phyloP scores from a whole-genome alignment of 2,329 filamentous ascomycete species.

The Scytalidium sp. region DNA sequence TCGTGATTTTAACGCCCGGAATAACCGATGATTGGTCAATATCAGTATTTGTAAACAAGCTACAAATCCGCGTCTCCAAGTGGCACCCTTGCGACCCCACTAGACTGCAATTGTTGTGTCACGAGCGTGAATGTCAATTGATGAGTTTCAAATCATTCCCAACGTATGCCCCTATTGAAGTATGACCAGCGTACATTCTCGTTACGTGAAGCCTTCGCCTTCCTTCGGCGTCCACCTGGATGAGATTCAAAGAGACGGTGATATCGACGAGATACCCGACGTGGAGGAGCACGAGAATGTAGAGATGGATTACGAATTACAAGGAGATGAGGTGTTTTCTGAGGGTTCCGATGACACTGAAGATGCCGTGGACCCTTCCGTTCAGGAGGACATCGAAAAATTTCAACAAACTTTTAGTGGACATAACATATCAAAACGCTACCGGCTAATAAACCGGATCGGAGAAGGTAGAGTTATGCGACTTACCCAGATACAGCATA shows the following conservation, averaged over 20 bases:
- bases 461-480: conserved; percentile 69
- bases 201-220: conserved; percentile 25
- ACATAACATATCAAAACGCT: conserved; percentile 66
- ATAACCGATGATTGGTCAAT: conserved; percentile 1
- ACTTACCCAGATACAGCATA: background rate
- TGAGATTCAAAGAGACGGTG: conserved; percentile 31
- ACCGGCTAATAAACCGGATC: conserved; percentile 91
- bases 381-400: conserved; percentile 83
- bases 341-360: conserved; percentile 55
- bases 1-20: background rate
- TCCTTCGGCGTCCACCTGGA: conserved; percentile 36
- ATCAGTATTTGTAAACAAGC: conserved; percentile 1
- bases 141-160: background rate
- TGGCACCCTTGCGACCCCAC: background rate
- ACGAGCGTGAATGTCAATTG: background rate
- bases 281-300: conserved; percentile 17
- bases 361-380: conserved; percentile 59
- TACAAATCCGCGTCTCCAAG: conserved; percentile 1
- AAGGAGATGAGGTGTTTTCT: conserved; percentile 40
- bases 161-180: background rate
- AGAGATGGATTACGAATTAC: conserved; percentile 25
- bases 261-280: conserved; percentile 26
- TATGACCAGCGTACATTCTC: conserved; percentile 26
- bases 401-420: conserved; percentile 80
- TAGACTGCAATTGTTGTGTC: background rate